Conservation (phyloP, 768 basidiomycete species). For the Pisolithus sp. region DNA sequence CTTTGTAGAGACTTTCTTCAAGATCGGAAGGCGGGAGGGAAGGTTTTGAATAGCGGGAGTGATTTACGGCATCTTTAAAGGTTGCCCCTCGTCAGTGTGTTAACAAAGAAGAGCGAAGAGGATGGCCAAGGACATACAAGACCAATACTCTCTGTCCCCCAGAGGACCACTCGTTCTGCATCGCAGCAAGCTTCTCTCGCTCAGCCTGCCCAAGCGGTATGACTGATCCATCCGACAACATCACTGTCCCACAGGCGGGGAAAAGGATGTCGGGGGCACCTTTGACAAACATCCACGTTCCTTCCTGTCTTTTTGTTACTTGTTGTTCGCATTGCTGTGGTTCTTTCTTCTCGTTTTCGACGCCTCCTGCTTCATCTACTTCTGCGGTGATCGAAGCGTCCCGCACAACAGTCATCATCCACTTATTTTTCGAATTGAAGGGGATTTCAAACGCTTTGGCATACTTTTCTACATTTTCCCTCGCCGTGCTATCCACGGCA, state of each 20-base stretch:
- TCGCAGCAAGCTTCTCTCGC: conserved; percentile 11
- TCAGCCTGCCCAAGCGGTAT: conserved; percentile 23
- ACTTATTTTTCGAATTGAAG: conserved; percentile 51
- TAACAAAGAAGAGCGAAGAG: neutral
- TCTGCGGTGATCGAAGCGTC: conserved; percentile 4
- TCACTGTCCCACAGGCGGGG: conserved; percentile 30
- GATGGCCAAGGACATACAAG: conserved; percentile 19
- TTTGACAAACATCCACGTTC: conserved; percentile 40
- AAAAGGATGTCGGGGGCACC: conserved; percentile 57
- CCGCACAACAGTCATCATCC: conserved; percentile 44
- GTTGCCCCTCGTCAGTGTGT: neutral
- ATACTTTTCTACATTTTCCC: conserved; percentile 13
- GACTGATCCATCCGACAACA: conserved; percentile 29
- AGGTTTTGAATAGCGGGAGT: conserved; percentile 19
- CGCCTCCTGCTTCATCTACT: neutral
- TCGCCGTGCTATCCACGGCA: conserved; percentile 21
- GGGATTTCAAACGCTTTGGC: conserved; percentile 32
- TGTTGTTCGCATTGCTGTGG: neutral
- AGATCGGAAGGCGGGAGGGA: conserved; percentile 23
- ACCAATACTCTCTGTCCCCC: conserved; percentile 51
- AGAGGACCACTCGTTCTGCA: conserved; percentile 39
- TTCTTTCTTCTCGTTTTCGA: neutral
- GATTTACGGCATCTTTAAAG: conserved; percentile 24
- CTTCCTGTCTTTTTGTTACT: neutral
- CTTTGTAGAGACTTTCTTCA: conserved; percentile 35